These are phyloP conservation scores for Ascochyta clinopodiicola DNA, from an alignment of 2,329 filamentous ascomycete species.

Conservation along the genomic window DNA sequence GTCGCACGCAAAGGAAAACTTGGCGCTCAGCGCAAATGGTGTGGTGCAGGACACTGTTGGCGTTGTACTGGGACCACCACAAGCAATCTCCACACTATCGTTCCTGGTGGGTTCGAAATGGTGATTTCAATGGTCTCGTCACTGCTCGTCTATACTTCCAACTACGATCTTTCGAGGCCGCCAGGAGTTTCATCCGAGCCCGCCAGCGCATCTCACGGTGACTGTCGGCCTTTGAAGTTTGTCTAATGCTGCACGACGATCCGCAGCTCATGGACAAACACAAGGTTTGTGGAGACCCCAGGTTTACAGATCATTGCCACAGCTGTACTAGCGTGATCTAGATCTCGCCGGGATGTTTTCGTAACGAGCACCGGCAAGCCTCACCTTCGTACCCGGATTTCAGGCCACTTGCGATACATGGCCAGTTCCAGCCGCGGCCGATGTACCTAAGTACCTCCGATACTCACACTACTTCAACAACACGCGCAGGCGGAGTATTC, in stretches of 20 bases:
- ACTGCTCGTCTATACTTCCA: background rate
- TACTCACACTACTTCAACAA: background rate
- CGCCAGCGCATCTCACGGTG: background rate
- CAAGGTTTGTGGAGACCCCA: conserved; percentile 14
- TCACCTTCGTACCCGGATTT: background rate
- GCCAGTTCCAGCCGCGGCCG: background rate
- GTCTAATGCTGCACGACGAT: conserved; percentile 1
- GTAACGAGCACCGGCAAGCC: conserved; percentile 2
- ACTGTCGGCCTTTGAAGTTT: background rate
- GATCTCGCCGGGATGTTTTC: conserved; percentile 1
- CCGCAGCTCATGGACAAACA: background rate
- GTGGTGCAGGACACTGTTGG: background rate
- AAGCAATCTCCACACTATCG: no score
- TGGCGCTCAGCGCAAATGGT: background rate
- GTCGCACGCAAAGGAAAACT: conserved; percentile 1
- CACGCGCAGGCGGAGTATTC: background rate
- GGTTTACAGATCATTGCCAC: conserved; percentile 15
- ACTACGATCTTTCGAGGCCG: background rate
- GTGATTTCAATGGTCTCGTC: background rate
- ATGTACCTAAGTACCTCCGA: conserved; percentile 1
- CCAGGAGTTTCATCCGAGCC: background rate
- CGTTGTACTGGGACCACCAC: no score
- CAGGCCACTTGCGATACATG: background rate
- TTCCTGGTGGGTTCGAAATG: background rate
- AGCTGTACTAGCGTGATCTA: conserved; percentile 10